A percentile compares a stretch with the other conserved stretches of the same genome.
phyloP scores from a whole-genome alignment of 73 alveolate species.

The Paraurostyla sp. region DNA sequence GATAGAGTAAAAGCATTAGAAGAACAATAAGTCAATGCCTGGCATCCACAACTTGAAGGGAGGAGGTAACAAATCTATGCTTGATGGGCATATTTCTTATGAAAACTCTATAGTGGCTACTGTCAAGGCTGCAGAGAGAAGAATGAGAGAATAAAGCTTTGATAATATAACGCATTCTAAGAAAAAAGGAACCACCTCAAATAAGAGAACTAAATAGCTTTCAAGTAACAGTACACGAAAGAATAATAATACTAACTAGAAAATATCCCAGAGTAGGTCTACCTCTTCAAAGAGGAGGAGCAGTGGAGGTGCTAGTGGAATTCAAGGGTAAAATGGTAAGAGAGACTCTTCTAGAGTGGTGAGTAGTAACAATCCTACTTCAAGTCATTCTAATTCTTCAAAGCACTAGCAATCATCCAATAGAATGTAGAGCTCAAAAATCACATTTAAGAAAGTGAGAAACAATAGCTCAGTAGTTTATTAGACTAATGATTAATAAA shows the following conservation, averaged over 20 bases:
- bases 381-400: conserved; percentile 33
- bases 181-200: not conserved
- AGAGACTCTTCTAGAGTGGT: conserved; percentile 19
- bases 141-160: not conserved
- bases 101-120: not conserved
- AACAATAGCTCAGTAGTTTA: not conserved
- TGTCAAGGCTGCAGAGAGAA: not conserved
- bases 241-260: not conserved
- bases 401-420: not conserved
- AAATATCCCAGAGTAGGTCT: not conserved
- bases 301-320: not conserved
- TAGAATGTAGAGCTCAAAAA: not conserved
- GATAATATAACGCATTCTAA: not conserved
- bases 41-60: too few species aligned
- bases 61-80: not conserved
- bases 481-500: not conserved
- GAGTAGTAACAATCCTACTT: not conserved
- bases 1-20: too few species aligned
- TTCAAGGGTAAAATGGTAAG: not conserved
- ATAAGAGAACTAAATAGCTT: not conserved
- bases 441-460: not conserved
- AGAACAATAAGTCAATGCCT: too few species aligned
- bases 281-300: conserved; percentile 24
- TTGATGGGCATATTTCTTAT: conserved; percentile 4
- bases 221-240: not conserved